Conservation (phyloP, 192 early-diverging fungal species). For the Coemansia sp. region DNA sequence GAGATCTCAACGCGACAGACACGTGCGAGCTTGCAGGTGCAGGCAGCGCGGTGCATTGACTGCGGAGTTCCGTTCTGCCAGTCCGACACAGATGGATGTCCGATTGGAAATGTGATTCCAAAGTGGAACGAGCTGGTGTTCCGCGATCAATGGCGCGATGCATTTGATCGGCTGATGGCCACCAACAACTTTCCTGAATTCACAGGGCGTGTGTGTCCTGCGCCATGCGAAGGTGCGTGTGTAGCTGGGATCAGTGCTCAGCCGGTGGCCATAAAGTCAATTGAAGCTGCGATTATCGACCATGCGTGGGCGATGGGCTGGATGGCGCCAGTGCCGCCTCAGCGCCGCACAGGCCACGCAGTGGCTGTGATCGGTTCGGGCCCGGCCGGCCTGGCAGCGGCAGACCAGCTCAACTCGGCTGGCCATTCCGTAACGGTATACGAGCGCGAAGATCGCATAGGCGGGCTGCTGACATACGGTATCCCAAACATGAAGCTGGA, state of each 20-base stretch:
- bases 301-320: constrained; percentile 95
- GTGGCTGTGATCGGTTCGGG: constrained; percentile 94
- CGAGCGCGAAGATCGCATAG: constrained; percentile 94
- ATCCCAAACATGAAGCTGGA: constrained; percentile 99
- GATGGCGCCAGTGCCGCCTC: constrained; percentile 87
- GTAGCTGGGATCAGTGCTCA: constrained; percentile 91
- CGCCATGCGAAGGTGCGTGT: constrained; percentile 97
- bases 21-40: constrained; percentile 77
- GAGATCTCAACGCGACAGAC: constrained; percentile 92
- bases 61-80: constrained; percentile 99
- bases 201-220: constrained; percentile 97
- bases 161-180: constrained; percentile 86
- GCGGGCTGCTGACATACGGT: constrained; percentile 96
- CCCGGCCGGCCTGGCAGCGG: constrained; percentile 91
- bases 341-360: constrained; percentile 73
- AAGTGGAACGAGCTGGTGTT: constrained; percentile 99
- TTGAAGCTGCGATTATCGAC: constrained; percentile 98
- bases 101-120: constrained; percentile 98
- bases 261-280: constrained; percentile 95
- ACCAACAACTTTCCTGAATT: constrained; percentile 99
- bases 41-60: constrained; percentile 97
- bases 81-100: constrained; percentile 90
- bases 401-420: constrained; percentile 97
- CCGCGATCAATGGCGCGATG: constrained; percentile 94
- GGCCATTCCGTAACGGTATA: constrained; percentile 95